Evolutionary conservation across 176 grass and related monocot genomes (phyloP).

Genomic region (Bromus sterilis): DNA sequence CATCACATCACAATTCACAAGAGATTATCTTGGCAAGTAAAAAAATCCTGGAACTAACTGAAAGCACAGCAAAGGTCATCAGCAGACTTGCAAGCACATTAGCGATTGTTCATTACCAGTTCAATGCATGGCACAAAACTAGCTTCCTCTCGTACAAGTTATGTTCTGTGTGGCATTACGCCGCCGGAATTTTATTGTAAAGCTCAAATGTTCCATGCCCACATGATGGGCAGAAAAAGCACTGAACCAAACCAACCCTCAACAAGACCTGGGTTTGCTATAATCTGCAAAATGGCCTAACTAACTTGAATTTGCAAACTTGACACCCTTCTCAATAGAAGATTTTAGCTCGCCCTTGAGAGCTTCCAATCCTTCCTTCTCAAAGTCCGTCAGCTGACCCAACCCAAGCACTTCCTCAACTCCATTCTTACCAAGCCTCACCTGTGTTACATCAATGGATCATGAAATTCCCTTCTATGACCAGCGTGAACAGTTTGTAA

Average conservation of each 20-base stretch:
- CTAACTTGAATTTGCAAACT: conserved; percentile 32
- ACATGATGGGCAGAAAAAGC: conserved; percentile 19
- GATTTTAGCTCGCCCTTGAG: conserved; percentile 65
- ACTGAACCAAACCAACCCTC: conserved; percentile 12
- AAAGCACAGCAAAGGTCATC: neutral
- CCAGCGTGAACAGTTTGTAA: neutral
- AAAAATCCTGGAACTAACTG: neutral
- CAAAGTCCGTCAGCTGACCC: conserved; percentile 17
- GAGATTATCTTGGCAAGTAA: neutral
- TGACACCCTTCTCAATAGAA: conserved; percentile 67
- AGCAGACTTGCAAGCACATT: neutral
- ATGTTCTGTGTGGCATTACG: conserved; percentile 7
- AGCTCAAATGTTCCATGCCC: conserved; percentile 4
- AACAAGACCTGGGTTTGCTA: conserved; percentile 30
- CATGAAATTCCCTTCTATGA: neutral
- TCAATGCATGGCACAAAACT: neutral
- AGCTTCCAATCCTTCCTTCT: conserved; percentile 56
- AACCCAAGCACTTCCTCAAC: conserved; percentile 30
- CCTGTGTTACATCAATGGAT: conserved; percentile 33
- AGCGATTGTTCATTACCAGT: neutral
- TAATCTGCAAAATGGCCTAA: conserved; percentile 18
- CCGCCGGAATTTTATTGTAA: conserved; percentile 24
- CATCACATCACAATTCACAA: neutral
- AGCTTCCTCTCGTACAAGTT: conserved; percentile 7
- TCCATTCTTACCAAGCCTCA: conserved; percentile 74